phyloP scores from a whole-genome alignment of 192 early-diverging fungal species.

The Gaertneriomyces sp. region DNA sequence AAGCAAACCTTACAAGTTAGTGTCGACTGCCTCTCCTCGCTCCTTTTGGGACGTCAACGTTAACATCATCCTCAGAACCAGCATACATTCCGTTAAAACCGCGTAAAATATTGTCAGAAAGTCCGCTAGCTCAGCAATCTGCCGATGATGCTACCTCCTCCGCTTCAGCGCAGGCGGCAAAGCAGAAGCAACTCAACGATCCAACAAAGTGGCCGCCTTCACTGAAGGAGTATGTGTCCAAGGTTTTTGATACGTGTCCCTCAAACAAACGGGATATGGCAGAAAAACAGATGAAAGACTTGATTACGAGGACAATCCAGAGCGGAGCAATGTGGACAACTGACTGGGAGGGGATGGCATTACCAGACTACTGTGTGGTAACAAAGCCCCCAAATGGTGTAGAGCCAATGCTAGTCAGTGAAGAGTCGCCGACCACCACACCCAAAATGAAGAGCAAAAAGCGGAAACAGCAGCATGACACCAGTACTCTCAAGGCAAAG shows the following conservation, averaged over 20 bases:
- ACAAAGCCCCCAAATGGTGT: conserved; percentile 1
- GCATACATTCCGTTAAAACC: conserved; percentile 19
- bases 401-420: not conserved
- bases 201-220: not conserved
- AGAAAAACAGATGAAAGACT: conserved; percentile 50
- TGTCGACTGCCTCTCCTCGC: not conserved
- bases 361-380: conserved; percentile 58
- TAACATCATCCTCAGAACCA: conserved; percentile 4
- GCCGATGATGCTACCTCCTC: not conserved
- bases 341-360: conserved; percentile 67
- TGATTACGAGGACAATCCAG: conserved; percentile 49
- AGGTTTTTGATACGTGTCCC: conserved; percentile 25
- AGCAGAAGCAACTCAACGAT: not conserved
- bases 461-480: conserved; percentile 15
- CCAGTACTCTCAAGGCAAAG: not conserved
- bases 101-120: conserved; percentile 10
- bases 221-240: conserved; percentile 26
- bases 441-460: conserved; percentile 19
- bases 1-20: too few relatives aligned
- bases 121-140: conserved; percentile 13
- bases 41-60: not conserved
- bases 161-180: not conserved
- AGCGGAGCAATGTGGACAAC: conserved; percentile 47
- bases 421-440: not conserved
- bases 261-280: conserved; percentile 29